phyloP scores from a whole-genome alignment of 73 alveolate species.

The Blepharisma stoltei region DNA sequence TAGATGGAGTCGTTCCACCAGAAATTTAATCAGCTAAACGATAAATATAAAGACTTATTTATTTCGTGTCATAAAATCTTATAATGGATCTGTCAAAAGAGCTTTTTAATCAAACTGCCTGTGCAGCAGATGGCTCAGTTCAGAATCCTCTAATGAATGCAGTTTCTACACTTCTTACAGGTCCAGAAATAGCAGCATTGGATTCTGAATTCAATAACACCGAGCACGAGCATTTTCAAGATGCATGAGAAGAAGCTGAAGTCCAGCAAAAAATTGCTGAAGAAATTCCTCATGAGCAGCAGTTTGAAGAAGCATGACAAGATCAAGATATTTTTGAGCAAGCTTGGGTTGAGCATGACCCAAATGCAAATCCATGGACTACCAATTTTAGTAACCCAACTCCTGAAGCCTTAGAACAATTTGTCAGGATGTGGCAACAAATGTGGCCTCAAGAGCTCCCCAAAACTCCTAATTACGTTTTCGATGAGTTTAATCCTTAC shows the following conservation, averaged over 20 bases:
- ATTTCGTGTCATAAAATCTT: too few species aligned
- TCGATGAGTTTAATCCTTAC: constrained; percentile 49
- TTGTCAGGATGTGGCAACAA: not conserved
- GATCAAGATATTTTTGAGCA: not conserved
- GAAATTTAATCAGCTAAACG: too few species aligned
- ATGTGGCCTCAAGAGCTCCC: not conserved
- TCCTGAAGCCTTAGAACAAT: not conserved
- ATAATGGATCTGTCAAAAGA: too few species aligned
- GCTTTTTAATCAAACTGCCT: too few species aligned
- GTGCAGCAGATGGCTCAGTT: too few species aligned
- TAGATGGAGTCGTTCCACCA: too few species aligned
- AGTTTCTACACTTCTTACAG: too few species aligned
- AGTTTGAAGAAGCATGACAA: constrained; percentile 30
- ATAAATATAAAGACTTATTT: too few species aligned
- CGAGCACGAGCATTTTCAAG: not conserved
- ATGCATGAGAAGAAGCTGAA: constrained; percentile 30
- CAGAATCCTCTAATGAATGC: too few species aligned
- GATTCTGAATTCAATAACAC: too few species aligned
- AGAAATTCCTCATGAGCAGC: not conserved
- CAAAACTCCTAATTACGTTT: constrained; percentile 21
- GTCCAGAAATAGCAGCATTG: too few species aligned
- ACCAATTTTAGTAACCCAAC: not conserved
- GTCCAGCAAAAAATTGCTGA: not conserved
- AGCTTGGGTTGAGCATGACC: too few species aligned
- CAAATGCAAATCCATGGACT: not conserved